Evolutionary conservation across 257 asterid species (phyloP).

Genomic region (Plantago ovata): DNA sequence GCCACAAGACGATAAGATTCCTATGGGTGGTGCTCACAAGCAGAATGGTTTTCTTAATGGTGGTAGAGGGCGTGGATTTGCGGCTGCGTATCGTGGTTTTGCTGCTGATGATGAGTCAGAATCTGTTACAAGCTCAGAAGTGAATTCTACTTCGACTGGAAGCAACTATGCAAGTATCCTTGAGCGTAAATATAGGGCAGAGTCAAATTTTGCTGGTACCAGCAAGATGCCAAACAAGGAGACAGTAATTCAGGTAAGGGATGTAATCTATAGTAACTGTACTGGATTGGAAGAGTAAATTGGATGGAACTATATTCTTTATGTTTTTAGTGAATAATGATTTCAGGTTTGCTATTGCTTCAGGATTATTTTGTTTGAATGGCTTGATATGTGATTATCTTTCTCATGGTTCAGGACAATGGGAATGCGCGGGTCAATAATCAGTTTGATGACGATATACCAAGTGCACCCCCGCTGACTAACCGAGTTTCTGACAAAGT

Average conservation of each 20-base stretch:
- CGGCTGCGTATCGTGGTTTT: conserved; percentile 19
- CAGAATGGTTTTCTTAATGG: conserved; percentile 24
- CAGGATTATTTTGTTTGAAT: not conserved
- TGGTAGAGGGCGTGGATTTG: conserved; percentile 22
- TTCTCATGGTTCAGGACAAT: conserved; percentile 27
- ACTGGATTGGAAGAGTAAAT: not conserved
- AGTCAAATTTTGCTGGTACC: conserved; percentile 26
- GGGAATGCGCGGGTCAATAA: conserved; percentile 23
- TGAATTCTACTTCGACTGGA: conserved; percentile 29
- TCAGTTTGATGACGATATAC: conserved; percentile 37
- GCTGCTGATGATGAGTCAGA: conserved; percentile 30
- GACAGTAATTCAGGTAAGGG: conserved; percentile 41
- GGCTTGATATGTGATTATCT: conserved; percentile 14
- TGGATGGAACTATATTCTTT: not conserved
- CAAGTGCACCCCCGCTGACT: conserved; percentile 81
- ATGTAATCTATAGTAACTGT: not conserved
- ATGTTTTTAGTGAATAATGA: not conserved
- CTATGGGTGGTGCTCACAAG: conserved; percentile 31
- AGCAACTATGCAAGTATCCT: conserved; percentile 17
- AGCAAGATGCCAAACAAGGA: conserved; percentile 25
- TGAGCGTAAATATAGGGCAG: conserved; percentile 27
- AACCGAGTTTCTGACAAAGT: conserved; percentile 39
- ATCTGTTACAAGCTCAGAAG: conserved; percentile 40
- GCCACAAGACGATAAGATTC: conserved; percentile 71
- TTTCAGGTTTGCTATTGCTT: not conserved